Conservation (phyloP, 164 flowering plant genomes). For the Aristolochia fimbriata region DNA sequence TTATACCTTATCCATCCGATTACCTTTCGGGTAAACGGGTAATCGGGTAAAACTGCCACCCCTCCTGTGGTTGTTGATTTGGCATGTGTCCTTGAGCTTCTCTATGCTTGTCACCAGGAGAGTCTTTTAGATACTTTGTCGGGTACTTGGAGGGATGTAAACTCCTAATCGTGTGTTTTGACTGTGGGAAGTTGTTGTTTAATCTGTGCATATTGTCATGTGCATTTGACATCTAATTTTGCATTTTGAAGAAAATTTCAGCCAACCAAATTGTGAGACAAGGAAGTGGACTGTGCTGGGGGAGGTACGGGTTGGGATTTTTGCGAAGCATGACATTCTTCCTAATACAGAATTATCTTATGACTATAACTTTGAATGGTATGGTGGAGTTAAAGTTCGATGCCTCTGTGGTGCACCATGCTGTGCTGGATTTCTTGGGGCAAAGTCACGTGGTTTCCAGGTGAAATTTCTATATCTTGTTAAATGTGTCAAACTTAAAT, state of each 20-base stretch:
- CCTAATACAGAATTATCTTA: slow-evolving; percentile 71
- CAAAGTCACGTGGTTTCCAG: slow-evolving; percentile 97
- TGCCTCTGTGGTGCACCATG: slow-evolving; percentile 83
- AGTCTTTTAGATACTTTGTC: too few relatives aligned
- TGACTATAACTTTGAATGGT: slow-evolving; percentile 97
- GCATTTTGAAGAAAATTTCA: slow-evolving; percentile 25
- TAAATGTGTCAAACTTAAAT: not conserved
- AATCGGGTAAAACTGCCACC: too few relatives aligned
- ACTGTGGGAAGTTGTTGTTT: too few relatives aligned
- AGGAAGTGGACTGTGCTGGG: slow-evolving; percentile 95
- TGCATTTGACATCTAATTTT: slow-evolving; percentile 9
- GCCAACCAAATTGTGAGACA: slow-evolving; percentile 95
- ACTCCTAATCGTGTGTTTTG: too few relatives aligned
- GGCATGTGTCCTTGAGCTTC: too few relatives aligned
- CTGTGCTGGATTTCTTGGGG: slow-evolving; percentile 97
- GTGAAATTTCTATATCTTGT: slow-evolving; percentile 17
- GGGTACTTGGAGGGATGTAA: too few relatives aligned
- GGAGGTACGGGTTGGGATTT: slow-evolving; percentile 91
- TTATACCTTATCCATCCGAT: too few relatives aligned
- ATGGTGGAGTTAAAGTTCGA: slow-evolving; percentile 95
- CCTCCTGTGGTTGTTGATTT: too few relatives aligned
- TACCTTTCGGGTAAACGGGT: too few relatives aligned
- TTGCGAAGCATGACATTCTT: slow-evolving; percentile 74
- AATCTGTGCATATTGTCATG: not conserved
- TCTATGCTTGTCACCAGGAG: too few relatives aligned